phyloP scores from a whole-genome alignment of 2,329 filamentous ascomycete genomes.

The Pestalotiopsis fici region DNA sequence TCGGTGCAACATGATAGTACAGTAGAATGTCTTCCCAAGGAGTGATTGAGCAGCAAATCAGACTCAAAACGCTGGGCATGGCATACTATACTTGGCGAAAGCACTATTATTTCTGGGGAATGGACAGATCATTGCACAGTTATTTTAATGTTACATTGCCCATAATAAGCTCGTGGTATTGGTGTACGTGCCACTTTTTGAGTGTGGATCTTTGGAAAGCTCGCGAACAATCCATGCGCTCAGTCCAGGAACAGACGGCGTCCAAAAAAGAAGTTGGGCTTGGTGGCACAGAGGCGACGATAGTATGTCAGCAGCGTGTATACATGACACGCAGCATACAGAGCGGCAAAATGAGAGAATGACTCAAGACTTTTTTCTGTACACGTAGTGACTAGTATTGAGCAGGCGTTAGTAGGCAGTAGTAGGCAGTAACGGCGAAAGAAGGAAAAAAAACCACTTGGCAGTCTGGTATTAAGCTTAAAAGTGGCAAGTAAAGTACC shows the following conservation, averaged over 20 bases:
- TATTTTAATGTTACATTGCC: not conserved
- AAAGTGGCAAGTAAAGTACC: constrained; percentile 1
- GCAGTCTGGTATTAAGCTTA: not conserved
- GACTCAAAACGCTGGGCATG: too few relatives aligned
- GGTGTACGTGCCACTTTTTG: not conserved
- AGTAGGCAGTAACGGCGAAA: not conserved
- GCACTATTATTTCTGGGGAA: too few relatives aligned
- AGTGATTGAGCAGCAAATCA: too few relatives aligned
- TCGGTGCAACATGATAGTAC: too few relatives aligned
- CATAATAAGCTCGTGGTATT: not conserved
- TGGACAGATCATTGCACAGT: too few relatives aligned
- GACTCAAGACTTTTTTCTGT: not conserved
- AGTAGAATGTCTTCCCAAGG: too few relatives aligned
- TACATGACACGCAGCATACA: not conserved
- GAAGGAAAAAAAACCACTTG: not conserved
- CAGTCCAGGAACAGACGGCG: not conserved
- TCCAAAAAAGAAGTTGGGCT: not conserved
- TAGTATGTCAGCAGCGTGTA: not conserved
- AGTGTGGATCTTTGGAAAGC: not conserved
- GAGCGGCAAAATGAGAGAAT: not conserved
- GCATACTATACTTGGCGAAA: too few relatives aligned
- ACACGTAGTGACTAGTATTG: not conserved
- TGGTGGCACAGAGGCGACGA: not conserved
- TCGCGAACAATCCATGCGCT: constrained; percentile 4
- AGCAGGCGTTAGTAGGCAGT: not conserved